Base-by-base conservation (phyloP, 2,329 filamentous ascomycete genomes). In the Fusarium foetens region DNA sequence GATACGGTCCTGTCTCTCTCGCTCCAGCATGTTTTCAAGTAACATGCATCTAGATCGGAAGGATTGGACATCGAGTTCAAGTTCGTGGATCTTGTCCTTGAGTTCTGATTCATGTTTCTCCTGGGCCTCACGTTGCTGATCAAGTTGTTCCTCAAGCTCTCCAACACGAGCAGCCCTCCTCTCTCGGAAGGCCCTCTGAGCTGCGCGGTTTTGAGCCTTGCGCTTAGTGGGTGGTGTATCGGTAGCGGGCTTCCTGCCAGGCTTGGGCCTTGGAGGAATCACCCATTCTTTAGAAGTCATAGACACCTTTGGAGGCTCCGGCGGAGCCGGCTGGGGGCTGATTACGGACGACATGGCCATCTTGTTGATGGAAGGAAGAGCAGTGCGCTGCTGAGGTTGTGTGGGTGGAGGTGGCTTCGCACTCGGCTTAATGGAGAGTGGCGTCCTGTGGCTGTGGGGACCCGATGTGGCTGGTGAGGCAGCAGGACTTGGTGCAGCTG, bases 221-320 rank as follows among this genome's bases (percentile, higher is more conserved):
- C 96, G 90, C 84, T 97, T 97, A 46, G 94, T 97, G 4, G 93
- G 93, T 19, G 95, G 94, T 58, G 95, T 97, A 79, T 98, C 95
- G 39, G 94, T 97, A 51, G 94, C 94, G 6, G 95, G 95, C 86
- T 98, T 98, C 75, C 95, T 91, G 53, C 95, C 95, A 27, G 96
- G 95, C 86, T 95, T 95, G 51, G 93, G 93, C 68, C 93, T 88
- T 33, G 93, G 93, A 29, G 93, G 93, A 48, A 96, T 91, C 29
- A 95, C 88, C 93, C 93, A 96, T 89, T 95, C 92, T 81, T 91
- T 95, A 76, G 89, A 93, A 39, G 93, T 95, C 80, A 95, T 89
- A 58, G 86, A 89, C 58, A 85, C 81, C 78, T 86, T 87, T 54
- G 85, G 84, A 41, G 79, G 75, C 70, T 85, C 85, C 61, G 80